Evolutionary conservation across 2,329 filamentous ascomycete genomes (phyloP), one percentile per base, ranked within the genome.

Genomic region (Colletotrichum sublineola): DNA sequence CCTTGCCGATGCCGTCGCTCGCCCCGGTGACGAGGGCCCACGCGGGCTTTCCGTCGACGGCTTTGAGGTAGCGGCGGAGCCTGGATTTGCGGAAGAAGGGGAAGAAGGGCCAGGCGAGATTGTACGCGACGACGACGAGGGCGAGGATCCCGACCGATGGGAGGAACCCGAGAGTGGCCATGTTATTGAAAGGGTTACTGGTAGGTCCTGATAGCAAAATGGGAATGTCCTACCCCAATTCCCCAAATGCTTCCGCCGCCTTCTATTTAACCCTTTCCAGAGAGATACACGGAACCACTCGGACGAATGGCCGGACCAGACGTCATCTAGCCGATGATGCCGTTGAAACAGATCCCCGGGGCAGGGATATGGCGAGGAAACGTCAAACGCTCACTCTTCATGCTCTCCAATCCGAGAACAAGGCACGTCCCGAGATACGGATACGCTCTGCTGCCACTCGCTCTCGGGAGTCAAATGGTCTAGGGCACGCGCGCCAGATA

Each of bases 1-100:
- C 84, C 38, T 80, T 80, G 14, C 89, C 89, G 50, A 90, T 89
- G 29, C 88, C 89, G 57, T 88, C 87, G 18, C 82, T 86, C 24
- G 86, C 83, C 42, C 88, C 88, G 0, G 88, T 90, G 11, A 88
- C 81, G 6, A 89, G 77, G 1, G 84, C 86, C 83, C 85, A 88
- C 2, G 77, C 61, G 1, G 74, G 73, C n/a, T 74, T 68, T 11
- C 75, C 75, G 14, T 74, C 52, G 6, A 65, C 71, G 20, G 72
- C 58, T 48, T 75, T 68, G 42, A 75, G 74, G 62, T 79, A 80
- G 40, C 76, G 76, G 40, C 68, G 15, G n/a, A 80, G 61, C n/a
- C 60, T 56, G 24, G 67, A 62, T 20, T 46, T 44, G 31, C 33
- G 46, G 29, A 73, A 52, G 50, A 73, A 71, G 20, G 70, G 70